Evolutionary conservation across 768 basidiomycete genomes (phyloP).

Genomic region (Termitomyces sp.): DNA sequence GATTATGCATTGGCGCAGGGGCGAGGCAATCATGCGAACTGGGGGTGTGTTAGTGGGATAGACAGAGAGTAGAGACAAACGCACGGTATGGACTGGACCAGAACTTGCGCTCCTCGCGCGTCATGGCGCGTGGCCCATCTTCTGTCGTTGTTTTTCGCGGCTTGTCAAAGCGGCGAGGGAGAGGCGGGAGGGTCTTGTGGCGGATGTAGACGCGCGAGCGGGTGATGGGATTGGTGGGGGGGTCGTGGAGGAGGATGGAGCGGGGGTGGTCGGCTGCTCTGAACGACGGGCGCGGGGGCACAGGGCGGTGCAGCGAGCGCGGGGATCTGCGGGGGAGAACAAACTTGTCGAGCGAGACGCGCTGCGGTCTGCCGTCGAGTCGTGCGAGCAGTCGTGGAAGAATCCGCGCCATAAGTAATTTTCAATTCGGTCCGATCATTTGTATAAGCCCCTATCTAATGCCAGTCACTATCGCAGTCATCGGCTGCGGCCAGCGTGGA

Average conservation of each 20-base stretch:
- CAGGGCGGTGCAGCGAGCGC: slow-evolving; percentile 36
- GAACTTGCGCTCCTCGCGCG: slow-evolving; percentile 58
- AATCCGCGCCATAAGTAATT: slow-evolving; percentile 59
- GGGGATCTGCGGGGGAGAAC: slow-evolving; percentile 17
- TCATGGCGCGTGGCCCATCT: slow-evolving; percentile 58
- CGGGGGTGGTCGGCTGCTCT: slow-evolving; percentile 42
- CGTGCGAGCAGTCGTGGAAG: slow-evolving; percentile 59
- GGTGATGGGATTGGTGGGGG: slow-evolving; percentile 49
- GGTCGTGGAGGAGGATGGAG: slow-evolving; percentile 61
- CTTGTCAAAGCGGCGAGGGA: slow-evolving; percentile 25
- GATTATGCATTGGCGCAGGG: slow-evolving; percentile 54
- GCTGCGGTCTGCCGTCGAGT: slow-evolving; percentile 27
- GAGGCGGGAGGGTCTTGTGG: slow-evolving; percentile 61
- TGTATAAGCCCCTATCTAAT: neutral
- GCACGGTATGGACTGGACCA: slow-evolving; percentile 78
- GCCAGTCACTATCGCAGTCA: slow-evolving; percentile 69
- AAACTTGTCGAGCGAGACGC: slow-evolving; percentile 25
- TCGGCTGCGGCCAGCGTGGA: slow-evolving; percentile 86
- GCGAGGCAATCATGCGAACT: slow-evolving; percentile 75
- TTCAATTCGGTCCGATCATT: neutral
- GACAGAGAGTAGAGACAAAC: slow-evolving; percentile 22
- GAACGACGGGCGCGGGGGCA: slow-evolving; percentile 39
- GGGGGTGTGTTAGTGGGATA: slow-evolving; percentile 10
- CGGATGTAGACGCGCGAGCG: slow-evolving; percentile 44
- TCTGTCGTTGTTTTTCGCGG: slow-evolving; percentile 16